These are phyloP conservation scores for Pyrenophora graminea DNA, from an alignment of 2,329 filamentous ascomycete genomes.

Conservation along the genomic window DNA sequence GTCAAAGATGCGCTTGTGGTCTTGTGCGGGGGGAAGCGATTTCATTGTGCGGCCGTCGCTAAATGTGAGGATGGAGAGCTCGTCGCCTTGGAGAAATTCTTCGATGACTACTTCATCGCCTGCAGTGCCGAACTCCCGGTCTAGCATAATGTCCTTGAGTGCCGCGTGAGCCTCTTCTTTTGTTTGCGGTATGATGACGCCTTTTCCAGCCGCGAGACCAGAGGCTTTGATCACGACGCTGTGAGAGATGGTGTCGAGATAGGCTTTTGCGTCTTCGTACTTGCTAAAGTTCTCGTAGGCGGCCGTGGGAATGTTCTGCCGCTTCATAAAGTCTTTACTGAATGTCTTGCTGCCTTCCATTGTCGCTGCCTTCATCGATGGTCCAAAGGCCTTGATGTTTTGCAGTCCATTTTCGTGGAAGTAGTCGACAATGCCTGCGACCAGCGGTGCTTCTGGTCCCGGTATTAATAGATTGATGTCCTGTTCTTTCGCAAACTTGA, in stretches of 20 bases:
- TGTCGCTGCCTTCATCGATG: slow-evolving; percentile 77
- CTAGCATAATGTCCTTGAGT: slow-evolving; percentile 87
- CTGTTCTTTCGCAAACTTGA: slow-evolving; percentile 73
- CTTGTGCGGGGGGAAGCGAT: slow-evolving; percentile 87
- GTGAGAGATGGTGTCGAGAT: slow-evolving; percentile 59
- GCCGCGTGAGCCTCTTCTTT: slow-evolving; percentile 82
- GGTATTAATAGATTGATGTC: slow-evolving; percentile 82
- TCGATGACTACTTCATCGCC: slow-evolving; percentile 94
- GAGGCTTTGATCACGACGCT: slow-evolving; percentile 83
- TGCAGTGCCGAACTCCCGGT: slow-evolving; percentile 81
- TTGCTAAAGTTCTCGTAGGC: slow-evolving; percentile 86
- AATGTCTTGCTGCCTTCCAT: slow-evolving; percentile 98
- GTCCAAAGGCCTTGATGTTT: slow-evolving; percentile 80
- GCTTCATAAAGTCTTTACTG: slow-evolving; percentile 97
- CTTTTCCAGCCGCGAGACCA: slow-evolving; percentile 91
- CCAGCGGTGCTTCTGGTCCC: slow-evolving; percentile 90
- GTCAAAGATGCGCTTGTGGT: slow-evolving; percentile 94
- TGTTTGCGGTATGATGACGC: slow-evolving; percentile 82
- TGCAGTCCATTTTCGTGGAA: slow-evolving; percentile 61
- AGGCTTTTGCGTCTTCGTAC: slow-evolving; percentile 71
- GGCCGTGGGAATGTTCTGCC: slow-evolving; percentile 86
- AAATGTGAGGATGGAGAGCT: slow-evolving; percentile 89
- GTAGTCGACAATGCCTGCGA: slow-evolving; percentile 83
- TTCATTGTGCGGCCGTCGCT: slow-evolving; percentile 84
- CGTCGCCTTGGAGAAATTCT: slow-evolving; percentile 88